Base-by-base conservation (phyloP, 176 grass and related monocot species). In the Triticum monococcum region DNA sequence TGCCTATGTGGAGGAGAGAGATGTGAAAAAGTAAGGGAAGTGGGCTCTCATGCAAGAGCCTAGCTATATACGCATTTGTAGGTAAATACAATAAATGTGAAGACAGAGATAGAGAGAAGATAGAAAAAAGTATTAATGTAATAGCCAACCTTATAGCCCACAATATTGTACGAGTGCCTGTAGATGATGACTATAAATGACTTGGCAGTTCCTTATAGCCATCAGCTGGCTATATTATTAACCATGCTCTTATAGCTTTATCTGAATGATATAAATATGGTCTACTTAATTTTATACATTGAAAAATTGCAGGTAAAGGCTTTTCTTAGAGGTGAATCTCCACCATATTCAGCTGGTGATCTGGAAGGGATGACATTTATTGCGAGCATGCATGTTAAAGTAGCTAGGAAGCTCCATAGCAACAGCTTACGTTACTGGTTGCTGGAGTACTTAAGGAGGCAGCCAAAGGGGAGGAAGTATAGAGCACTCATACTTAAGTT, bases 361-460 rank as follows among this genome's bases (percentile, higher is more conserved):
- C 82, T 98, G 73, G 91, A 98, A 91, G 89, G 86, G 74, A 93
- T 95, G 86, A 79, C 91, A 66, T 94, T 89, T 84, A 78, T 94
- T 84, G 93, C 93, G 10, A 92, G 89, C 77, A 91, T 95, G 86
- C 96, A 95, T 91, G 83, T 89, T 80, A 96, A 95, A 87, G 81
- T 95, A 45, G 88, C 91, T 77, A 95, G 77, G 91, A 91, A 83
- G 41, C 91, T 98, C 77, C 90, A 92, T 70, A 91, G 78, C 75
- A 90, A 83, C 73, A 96, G 90, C 78, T 82, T 95, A 63, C 84
- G 90, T 80, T 98, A 98, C 82, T 98, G 96, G 96, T 81, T 94
- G 60, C 86, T 98, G 79, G 96, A 96, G 85, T 94, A 96, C 71
- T 91, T 98, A 78, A 94, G 90, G 83, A 89, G 96, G 82, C 93